Conservation (phyloP, 106 monocot genomes). For the Apostasia shenzhenica region DNA sequence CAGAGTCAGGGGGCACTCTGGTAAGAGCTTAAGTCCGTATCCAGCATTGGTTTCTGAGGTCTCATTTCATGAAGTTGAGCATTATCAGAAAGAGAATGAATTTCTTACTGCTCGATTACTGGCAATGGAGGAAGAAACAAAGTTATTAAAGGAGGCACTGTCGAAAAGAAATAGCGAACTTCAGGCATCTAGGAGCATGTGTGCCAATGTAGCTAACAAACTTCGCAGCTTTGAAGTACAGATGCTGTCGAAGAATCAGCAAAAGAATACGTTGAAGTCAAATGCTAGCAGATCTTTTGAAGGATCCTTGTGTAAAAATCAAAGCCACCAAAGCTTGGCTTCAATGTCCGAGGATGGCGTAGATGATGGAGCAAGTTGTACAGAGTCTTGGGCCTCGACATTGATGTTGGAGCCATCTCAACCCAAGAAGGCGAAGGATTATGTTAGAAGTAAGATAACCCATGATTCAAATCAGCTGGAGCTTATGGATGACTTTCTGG, state of each 20-base stretch:
- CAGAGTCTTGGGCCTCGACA: constrained; percentile 61
- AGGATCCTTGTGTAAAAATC: constrained; percentile 31
- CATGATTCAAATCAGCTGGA: constrained; percentile 46
- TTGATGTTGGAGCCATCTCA: constrained; percentile 70
- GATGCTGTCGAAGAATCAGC: constrained; percentile 30
- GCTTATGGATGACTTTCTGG: constrained; percentile 81
- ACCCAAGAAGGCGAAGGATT: constrained; percentile 49
- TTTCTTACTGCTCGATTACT: constrained; percentile 73
- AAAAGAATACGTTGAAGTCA: constrained; percentile 32
- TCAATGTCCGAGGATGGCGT: constrained; percentile 87
- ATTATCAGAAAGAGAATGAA: constrained; percentile 79
- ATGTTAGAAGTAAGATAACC: constrained; percentile 20
- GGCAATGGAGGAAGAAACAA: constrained; percentile 86
- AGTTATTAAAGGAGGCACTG: constrained; percentile 91
- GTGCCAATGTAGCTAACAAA: constrained; percentile 60
- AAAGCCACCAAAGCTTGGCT: constrained; percentile 65
- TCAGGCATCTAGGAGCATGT: constrained; percentile 69
- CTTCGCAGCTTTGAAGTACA: constrained; percentile 66
- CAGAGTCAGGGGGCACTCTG: constrained; percentile 29
- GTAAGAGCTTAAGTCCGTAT: constrained; percentile 22
- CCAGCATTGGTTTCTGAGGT: constrained; percentile 22
- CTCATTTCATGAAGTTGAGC: constrained; percentile 52
- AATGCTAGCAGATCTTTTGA: constrained; percentile 39
- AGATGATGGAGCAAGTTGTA: constrained; percentile 67
- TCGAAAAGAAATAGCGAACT: constrained; percentile 79